Base-by-base conservation (phyloP, 495 filamentous ascomycete genomes). In the Thermothielavioides terrestris region DNA sequence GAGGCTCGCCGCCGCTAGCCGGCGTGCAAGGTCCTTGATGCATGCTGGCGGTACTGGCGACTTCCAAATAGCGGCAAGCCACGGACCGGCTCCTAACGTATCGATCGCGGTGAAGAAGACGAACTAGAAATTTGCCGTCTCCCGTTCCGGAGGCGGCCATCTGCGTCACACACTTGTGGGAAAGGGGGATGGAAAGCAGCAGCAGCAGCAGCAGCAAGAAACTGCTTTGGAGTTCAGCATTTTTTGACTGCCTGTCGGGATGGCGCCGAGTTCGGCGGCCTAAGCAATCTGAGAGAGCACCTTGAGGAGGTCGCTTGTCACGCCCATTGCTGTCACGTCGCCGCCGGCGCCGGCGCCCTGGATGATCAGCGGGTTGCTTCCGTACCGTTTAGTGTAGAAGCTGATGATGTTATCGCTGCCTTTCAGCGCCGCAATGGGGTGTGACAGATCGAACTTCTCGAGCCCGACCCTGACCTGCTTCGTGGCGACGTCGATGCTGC, bases 401-500 rank as follows among this genome's bases (percentile, higher is more conserved):
- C 82, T 92, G 60, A 98, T 92, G 62, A 96, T 91, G 72, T 97
- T 97, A 64, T 95, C 92, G 67, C 89, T 95, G 31, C 92, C 92
- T 75, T 94, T 94, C 49, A 97, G 72, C 30, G 85, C 85, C 25
- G 91, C 92, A 67, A 97, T 94, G 26, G 92, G 83, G 61, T 86
- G 84, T 37, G 83, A 82, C 57, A 76, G 81, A 42, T 87, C 84
- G 44, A 94, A 88, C 75, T 81, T 84, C 75, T 94, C 85, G 58
- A 98, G 67, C 8, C 90, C 91, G 42, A 96, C 90, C 67, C 86
- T 90, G 57, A 95, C 82, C 54, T 79, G 68, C 61, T 86, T 83
- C 44, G 73, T 76, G 30, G 65, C 75, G 21, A 94, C 79, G 62
- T 97, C 87, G 45, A 97, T 81, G 61, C 84, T 90, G n/a, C 92